Percentiles rank a stretch among this genome's conserved stretches.
Evolutionary conservation across 164 flowering plant genomes (phyloP).

Genomic region (Stephania japonica): DNA sequence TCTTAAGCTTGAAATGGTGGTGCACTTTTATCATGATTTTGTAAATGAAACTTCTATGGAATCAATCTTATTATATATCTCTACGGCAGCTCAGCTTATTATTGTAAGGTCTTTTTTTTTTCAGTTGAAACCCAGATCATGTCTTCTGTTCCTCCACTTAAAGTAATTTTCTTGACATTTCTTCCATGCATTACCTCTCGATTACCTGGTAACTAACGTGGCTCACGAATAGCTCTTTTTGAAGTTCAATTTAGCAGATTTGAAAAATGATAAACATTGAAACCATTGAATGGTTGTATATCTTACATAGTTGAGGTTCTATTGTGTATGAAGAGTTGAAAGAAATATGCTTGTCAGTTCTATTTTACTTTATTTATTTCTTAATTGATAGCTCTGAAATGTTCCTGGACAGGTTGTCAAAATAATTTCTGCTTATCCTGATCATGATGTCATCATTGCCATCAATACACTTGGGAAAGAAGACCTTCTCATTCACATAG

Average conservation of each 20-base stretch:
- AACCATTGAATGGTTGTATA: no score
- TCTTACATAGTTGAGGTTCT: no score
- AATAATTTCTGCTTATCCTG: conserved; percentile 65
- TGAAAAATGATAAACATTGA: no score
- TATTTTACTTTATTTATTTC: background rate
- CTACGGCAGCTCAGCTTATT: background rate
- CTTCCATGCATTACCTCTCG: no score
- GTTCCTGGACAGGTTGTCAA: conserved; percentile 53
- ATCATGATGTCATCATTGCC: conserved; percentile 70
- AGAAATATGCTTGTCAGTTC: background rate
- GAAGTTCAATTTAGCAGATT: no score
- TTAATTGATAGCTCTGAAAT: conserved; percentile 9
- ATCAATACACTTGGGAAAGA: conserved; percentile 82
- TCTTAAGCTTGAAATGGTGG: background rate
- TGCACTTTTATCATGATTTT: background rate
- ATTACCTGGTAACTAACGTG: no score
- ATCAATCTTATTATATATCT: background rate
- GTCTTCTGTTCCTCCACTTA: no score
- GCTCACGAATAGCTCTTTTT: no score
- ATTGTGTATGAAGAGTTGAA: background rate
- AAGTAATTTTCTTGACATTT: no score
- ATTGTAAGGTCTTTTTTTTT: no score
- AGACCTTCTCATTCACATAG: conserved; percentile 62
- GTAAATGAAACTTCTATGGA: background rate
- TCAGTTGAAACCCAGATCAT: no score